phyloP scores from a whole-genome alignment of 1,284 basidiomycete genomes.

The Pseudozyma sp. region DNA sequence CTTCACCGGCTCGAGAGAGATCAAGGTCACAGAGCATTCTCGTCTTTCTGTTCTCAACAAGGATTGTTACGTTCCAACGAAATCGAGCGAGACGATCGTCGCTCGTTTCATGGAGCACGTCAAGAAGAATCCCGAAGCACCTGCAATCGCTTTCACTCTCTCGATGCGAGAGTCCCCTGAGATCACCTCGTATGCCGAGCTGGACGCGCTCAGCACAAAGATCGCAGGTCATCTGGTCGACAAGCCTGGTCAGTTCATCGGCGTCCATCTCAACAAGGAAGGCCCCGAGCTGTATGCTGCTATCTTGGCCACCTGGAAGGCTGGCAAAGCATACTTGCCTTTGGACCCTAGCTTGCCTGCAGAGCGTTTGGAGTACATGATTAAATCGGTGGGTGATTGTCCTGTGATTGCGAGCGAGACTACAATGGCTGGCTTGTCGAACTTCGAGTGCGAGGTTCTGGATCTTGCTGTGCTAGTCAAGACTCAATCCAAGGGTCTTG shows the following conservation, averaged over 20 bases:
- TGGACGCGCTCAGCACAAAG: constrained; percentile 46
- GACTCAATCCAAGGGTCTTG: not conserved
- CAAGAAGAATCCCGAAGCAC: constrained; percentile 28
- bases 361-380: constrained; percentile 63
- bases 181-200: constrained; percentile 51
- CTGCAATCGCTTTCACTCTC: constrained; percentile 51
- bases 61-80: constrained; percentile 35
- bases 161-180: constrained; percentile 24
- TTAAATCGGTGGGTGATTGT: constrained; percentile 48
- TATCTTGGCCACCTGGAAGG: constrained; percentile 65
- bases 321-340: constrained; percentile 62
- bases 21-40: not conserved
- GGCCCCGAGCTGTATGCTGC: constrained; percentile 53
- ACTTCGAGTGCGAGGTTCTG: constrained; percentile 33
- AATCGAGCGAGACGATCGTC: constrained; percentile 41
- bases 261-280: constrained; percentile 58
- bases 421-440: constrained; percentile 14
- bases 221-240: constrained; percentile 44
- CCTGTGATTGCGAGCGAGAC: constrained; percentile 29
- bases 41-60: constrained; percentile 41
- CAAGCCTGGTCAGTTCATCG: constrained; percentile 31
- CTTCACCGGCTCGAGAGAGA: not conserved
- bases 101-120: constrained; percentile 46
- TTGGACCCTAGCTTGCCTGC: constrained; percentile 62
- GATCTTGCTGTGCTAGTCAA: constrained; percentile 22